Base-by-base conservation (phyloP, 106 monocot genomes). In the Platanthera zijinensis region DNA sequence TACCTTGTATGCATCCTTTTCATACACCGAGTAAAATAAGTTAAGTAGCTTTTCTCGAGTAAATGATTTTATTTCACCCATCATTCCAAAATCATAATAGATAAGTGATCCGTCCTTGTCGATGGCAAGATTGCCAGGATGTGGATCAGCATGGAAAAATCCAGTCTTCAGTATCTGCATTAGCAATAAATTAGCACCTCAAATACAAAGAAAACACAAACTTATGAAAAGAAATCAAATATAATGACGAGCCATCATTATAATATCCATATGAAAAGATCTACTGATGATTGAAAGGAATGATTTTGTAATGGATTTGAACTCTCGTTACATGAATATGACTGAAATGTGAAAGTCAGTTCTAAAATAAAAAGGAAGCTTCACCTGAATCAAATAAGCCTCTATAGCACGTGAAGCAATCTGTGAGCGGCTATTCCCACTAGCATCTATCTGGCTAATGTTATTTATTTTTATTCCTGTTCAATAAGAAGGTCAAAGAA, bases 61-160 rank as follows among this genome's bases (percentile, higher is more conserved):
- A 78, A 92, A 92, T 11, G 99, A 85, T 81, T 99, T 94, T 82
- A 99, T 94, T 77, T 99, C 99, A 52, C 99, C 99, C 99, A 99
- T 99, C 99, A 99, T 94, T 57, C 99, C 99, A 82, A 99, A 99
- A 78, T 99, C 99, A 85, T 99, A 99, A 73, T 92, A 99, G 54
- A 99, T 92, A 49, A 99, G 84, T 61, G 99, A 90, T 64, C 90
- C 92, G 85, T 99, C 99, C 74, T 7, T 84, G 66, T 94, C 99
- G 79, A 99, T 84, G 49, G 99, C 94, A 78, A 99, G 89, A 82
- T 99, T 99, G 39, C 99, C 99, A 57, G 99, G 99, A 84, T 99
- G 99, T 9, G 99, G 99, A 87, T 99, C 99, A 69, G 99, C 99
- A 87, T 99, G 99, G 74, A 99, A 99, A 79, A 94, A 99, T 7